Conservation (phyloP, 768 basidiomycete species). For the Suillus brevipes region DNA sequence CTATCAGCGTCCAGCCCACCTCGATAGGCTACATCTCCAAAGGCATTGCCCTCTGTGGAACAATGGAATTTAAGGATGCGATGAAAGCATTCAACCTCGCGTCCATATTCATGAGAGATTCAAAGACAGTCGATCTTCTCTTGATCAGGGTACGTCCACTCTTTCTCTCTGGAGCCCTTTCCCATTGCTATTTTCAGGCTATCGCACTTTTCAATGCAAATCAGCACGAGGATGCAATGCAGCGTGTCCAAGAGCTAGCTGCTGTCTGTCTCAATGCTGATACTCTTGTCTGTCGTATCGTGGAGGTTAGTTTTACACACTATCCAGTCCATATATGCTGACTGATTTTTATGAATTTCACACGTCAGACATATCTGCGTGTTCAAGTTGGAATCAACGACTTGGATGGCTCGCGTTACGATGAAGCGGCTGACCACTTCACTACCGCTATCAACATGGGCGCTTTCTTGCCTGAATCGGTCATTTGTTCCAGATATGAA, state of each 20-base stretch:
- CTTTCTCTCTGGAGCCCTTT: neutral
- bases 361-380: neutral
- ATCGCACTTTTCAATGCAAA: neutral
- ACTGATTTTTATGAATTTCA: neutral
- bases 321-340: neutral
- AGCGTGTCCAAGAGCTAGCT: neutral
- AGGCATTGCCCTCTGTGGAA: conserved; percentile 3
- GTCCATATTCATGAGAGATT: neutral
- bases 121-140: neutral
- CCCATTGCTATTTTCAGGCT: neutral
- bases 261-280: neutral
- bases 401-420: neutral
- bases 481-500: neutral
- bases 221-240: neutral
- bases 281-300: neutral
- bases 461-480: neutral
- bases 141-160: neutral
- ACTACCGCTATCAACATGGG: neutral
- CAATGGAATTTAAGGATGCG: neutral
- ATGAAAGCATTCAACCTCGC: conserved; percentile 1
- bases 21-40: neutral
- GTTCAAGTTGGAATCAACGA: neutral
- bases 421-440: neutral
- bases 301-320: neutral
- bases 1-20: neutral